phyloP scores from a whole-genome alignment of 2,329 filamentous ascomycete genomes.

The Sarocladium brachiariae region DNA sequence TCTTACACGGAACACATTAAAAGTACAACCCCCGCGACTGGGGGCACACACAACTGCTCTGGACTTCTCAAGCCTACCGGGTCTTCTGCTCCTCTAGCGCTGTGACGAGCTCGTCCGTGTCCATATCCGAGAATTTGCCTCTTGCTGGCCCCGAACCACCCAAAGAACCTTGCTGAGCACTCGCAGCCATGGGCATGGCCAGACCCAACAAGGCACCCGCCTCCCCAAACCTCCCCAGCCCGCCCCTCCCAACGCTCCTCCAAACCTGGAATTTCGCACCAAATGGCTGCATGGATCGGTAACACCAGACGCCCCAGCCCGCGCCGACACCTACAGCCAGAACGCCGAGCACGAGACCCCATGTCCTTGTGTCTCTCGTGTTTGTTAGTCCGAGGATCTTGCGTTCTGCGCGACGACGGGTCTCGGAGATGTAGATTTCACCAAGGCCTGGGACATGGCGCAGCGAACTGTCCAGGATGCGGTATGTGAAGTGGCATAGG shows the following conservation, averaged over 20 bases:
- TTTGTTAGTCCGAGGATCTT: conserved; percentile 15
- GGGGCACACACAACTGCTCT: not conserved
- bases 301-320: conserved; percentile 32
- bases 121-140: not conserved
- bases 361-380: conserved; percentile 25
- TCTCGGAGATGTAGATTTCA: conserved; percentile 27
- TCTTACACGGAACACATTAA: no score
- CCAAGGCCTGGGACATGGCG: conserved; percentile 29
- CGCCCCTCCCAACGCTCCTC: conserved; percentile 22
- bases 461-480: conserved; percentile 28
- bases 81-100: conserved; percentile 1
- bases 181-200: not conserved
- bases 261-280: conserved; percentile 39
- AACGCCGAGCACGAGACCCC: conserved; percentile 25
- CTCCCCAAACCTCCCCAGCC: conserved; percentile 38
- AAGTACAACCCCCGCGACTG: no score
- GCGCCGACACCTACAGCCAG: conserved; percentile 31
- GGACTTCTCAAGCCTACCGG: not conserved
- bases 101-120: conserved; percentile 3
- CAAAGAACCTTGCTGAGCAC: not conserved
- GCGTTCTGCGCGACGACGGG: conserved; percentile 29
- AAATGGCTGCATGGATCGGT: conserved; percentile 36
- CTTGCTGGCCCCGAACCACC: not conserved
- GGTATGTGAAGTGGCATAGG: conserved; percentile 19
- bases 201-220: conserved; percentile 36